Conservation (phyloP, 2,329 filamentous ascomycete genomes). For the Tolypocladium nubicola region DNA sequence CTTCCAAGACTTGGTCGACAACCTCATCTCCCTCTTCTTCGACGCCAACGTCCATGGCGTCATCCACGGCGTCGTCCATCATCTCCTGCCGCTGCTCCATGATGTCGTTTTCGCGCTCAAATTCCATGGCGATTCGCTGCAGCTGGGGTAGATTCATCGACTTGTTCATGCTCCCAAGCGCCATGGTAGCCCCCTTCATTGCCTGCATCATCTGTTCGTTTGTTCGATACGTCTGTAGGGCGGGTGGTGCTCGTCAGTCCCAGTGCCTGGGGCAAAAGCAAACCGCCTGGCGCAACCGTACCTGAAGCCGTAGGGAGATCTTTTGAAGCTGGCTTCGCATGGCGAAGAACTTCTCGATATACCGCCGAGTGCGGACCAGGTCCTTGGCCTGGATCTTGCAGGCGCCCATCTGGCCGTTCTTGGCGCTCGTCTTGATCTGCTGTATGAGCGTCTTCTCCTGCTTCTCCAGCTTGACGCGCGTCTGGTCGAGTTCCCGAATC, state of each 20-base stretch:
- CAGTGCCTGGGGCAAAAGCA: too few species aligned
- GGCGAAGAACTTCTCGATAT: slow-evolving; percentile 96
- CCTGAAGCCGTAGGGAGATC: slow-evolving; percentile 89
- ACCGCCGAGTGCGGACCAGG: slow-evolving; percentile 81
- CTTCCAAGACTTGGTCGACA: slow-evolving; percentile 90
- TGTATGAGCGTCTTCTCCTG: slow-evolving; percentile 95
- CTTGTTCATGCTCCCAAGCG: slow-evolving; percentile 92
- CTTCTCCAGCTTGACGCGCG: slow-evolving; percentile 91
- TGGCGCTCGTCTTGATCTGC: slow-evolving; percentile 97
- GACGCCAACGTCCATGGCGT: slow-evolving; percentile 80
- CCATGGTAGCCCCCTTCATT: slow-evolving; percentile 93
- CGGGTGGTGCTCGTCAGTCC: slow-evolving; percentile 5
- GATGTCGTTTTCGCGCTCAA: slow-evolving; percentile 96
- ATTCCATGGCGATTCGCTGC: slow-evolving; percentile 97
- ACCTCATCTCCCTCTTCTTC: slow-evolving; percentile 97
- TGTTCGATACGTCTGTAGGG: slow-evolving; percentile 73
- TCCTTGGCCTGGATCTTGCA: slow-evolving; percentile 98
- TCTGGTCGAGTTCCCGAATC: slow-evolving; percentile 89
- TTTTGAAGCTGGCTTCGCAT: slow-evolving; percentile 97
- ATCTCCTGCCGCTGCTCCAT: slow-evolving; percentile 99
- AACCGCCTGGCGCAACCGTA: slow-evolving; percentile 23
- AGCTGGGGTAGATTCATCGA: slow-evolving; percentile 95
- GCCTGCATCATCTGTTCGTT: slow-evolving; percentile 99
- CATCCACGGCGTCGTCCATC: slow-evolving; percentile 99
- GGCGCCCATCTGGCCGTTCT: slow-evolving; percentile 97